Percentiles rank a stretch among this genome's conserved stretches.
Evolutionary conservation across 2,329 filamentous ascomycete genomes (phyloP).

Genomic region (Sphaerulina populicola): DNA sequence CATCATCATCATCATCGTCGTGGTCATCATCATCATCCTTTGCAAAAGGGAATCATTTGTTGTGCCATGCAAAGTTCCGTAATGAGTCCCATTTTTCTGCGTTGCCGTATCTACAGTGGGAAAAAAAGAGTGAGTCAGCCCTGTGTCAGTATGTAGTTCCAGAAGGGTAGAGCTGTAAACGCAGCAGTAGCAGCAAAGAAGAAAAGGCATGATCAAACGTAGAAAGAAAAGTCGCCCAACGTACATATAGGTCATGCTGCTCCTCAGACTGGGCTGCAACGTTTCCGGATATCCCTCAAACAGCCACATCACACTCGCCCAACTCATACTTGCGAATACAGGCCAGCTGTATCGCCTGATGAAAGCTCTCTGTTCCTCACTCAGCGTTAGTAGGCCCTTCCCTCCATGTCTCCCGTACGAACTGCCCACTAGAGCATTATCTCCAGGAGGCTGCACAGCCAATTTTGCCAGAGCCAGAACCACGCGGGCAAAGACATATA

Average conservation of each 20-base stretch:
- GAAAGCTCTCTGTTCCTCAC: conserved; percentile 33
- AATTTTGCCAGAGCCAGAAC: conserved; percentile 75
- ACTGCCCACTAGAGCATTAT: conserved; percentile 33
- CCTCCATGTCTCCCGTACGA: conserved; percentile 36
- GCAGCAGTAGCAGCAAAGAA: not conserved
- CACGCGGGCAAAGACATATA: conserved; percentile 94
- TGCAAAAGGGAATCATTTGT: conserved; percentile 39
- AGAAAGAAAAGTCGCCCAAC: conserved; percentile 29
- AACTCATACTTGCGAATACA: conserved; percentile 80
- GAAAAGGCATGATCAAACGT: conserved; percentile 9
- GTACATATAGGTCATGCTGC: conserved; percentile 97
- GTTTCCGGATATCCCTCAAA: conserved; percentile 88
- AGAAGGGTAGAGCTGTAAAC: not conserved
- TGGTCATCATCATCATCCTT: not conserved
- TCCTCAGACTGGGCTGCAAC: conserved; percentile 80
- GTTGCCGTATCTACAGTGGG: conserved; percentile 55
- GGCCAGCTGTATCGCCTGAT: conserved; percentile 70
- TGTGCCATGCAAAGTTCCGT: conserved; percentile 77
- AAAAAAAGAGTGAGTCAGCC: conserved; percentile 26
- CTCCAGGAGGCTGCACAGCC: conserved; percentile 55
- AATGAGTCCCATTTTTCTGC: conserved; percentile 84
- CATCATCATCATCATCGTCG: not conserved
- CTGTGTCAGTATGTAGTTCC: conserved; percentile 23
- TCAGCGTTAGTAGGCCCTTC: conserved; percentile 37
- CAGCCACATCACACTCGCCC: conserved; percentile 91